Percentiles rank a stretch among this genome's conserved stretches.
Evolutionary conservation across 2,329 filamentous ascomycete genomes (phyloP).

Genomic region (Colletotrichum karsti): DNA sequence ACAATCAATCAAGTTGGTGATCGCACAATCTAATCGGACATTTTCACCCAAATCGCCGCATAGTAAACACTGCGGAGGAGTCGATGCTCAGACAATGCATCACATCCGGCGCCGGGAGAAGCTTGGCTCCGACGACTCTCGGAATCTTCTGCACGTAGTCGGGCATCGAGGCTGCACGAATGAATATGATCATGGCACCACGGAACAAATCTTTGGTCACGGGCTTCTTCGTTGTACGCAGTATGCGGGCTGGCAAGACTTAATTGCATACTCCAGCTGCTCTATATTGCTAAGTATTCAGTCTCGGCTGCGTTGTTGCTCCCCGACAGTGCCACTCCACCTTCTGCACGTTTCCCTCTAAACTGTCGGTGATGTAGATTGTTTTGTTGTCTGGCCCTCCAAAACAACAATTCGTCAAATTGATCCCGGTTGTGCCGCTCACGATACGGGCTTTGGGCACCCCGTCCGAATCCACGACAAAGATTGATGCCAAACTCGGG

Average conservation of each 20-base stretch:
- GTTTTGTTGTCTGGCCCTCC: conserved; percentile 45
- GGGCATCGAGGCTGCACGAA: too few relatives aligned
- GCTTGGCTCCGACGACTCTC: too few relatives aligned
- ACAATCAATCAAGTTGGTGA: background rate
- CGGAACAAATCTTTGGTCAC: too few relatives aligned
- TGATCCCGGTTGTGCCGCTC: conserved; percentile 40
- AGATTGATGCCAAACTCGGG: conserved; percentile 44
- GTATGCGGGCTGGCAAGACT: too few relatives aligned
- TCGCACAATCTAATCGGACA: background rate
- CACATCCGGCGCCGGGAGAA: too few relatives aligned
- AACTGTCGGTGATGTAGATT: conserved; percentile 48
- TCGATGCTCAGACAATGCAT: too few relatives aligned
- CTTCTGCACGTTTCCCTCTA: conserved; percentile 44
- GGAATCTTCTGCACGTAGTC: too few relatives aligned
- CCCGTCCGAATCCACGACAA: conserved; percentile 46
- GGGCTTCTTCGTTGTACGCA: too few relatives aligned
- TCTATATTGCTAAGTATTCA: background rate
- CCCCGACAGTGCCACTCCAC: conserved; percentile 43
- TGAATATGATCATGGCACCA: too few relatives aligned
- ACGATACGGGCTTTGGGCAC: conserved; percentile 46
- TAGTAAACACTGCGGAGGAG: too few relatives aligned
- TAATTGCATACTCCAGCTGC: too few relatives aligned
- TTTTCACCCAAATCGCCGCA: background rate
- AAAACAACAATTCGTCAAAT: conserved; percentile 51
- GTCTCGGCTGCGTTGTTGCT: conserved; percentile 15